These are phyloP conservation scores for Penicillium egyptiacum DNA, from an alignment of 495 filamentous ascomycete genomes.

Conservation along the genomic window DNA sequence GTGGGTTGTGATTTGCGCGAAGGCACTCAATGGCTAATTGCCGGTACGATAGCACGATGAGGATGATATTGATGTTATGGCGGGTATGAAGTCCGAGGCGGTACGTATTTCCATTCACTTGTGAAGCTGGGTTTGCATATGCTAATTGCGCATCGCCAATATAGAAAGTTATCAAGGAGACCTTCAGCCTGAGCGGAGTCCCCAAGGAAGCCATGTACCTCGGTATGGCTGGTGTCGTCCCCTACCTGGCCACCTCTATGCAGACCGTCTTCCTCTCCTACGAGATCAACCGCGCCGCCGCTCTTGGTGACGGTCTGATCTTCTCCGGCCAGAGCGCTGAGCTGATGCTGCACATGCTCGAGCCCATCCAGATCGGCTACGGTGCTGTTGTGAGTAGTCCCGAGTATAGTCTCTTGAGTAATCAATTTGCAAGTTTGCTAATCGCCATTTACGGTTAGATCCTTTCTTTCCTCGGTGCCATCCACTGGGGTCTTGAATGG, in stretches of 20 bases:
- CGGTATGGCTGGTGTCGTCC: constrained; percentile 85
- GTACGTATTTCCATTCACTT: constrained; percentile 50
- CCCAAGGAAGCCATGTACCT: constrained; percentile 78
- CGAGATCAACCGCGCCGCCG: constrained; percentile 66
- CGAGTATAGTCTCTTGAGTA: not conserved
- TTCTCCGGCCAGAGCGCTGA: constrained; percentile 71
- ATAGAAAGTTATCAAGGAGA: constrained; percentile 81
- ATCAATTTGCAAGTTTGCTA: constrained; percentile 5
- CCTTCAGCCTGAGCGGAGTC: constrained; percentile 74
- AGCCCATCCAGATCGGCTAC: constrained; percentile 91
- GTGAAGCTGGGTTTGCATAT: not conserved
- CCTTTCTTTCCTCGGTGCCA: constrained; percentile 91
- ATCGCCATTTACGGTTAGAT: constrained; percentile 52
- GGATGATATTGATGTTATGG: constrained; percentile 61
- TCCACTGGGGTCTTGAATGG: constrained; percentile 92
- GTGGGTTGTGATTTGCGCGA: not conserved
- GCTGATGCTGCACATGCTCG: constrained; percentile 71
- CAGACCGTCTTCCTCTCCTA: constrained; percentile 85
- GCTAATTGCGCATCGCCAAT: constrained; percentile 14
- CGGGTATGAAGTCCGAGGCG: constrained; percentile 69
- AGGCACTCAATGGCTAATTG: constrained; percentile 31
- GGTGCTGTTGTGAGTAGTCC: constrained; percentile 74
- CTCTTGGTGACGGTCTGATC: constrained; percentile 60
- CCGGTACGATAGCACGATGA: constrained; percentile 29
- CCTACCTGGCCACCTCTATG: constrained; percentile 85